These are phyloP conservation scores for Geosmithia putterillii DNA, from an alignment of 2,329 filamentous ascomycete species.

Conservation along the genomic window DNA sequence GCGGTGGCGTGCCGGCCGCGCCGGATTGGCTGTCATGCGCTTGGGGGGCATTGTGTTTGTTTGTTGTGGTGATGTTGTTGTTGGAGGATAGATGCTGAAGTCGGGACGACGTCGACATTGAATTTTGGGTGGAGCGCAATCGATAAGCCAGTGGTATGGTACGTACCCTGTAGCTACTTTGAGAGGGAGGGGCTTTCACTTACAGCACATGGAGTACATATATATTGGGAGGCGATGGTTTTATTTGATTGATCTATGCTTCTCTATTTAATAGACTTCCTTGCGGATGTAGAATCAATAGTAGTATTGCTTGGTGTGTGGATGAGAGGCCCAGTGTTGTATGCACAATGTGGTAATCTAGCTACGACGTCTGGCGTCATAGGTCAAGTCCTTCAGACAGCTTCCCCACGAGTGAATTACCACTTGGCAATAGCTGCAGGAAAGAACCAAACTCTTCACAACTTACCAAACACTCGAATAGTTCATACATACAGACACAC, in stretches of 20 bases:
- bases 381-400: neutral
- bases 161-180: neutral
- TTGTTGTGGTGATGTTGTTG: neutral
- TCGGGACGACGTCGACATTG: neutral
- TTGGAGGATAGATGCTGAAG: neutral
- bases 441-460: neutral
- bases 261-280: no score
- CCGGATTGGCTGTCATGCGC: slow-evolving; percentile 87
- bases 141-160: neutral
- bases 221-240: no score
- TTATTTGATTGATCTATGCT: no score
- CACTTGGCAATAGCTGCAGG: neutral
- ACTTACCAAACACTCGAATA: neutral
- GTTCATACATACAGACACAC: neutral
- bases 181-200: no score
- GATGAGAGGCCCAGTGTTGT: no score
- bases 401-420: neutral
- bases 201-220: no score
- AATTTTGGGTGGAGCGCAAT: neutral
- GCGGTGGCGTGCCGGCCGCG: slow-evolving; percentile 68
- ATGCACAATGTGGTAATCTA: neutral
- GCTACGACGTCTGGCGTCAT: neutral
- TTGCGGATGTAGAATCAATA: no score
- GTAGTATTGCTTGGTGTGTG: no score
- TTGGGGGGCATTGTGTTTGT: slow-evolving; percentile 50